phyloP scores from a whole-genome alignment of 2,329 filamentous ascomycete genomes.

The Mariannaea elegans region DNA sequence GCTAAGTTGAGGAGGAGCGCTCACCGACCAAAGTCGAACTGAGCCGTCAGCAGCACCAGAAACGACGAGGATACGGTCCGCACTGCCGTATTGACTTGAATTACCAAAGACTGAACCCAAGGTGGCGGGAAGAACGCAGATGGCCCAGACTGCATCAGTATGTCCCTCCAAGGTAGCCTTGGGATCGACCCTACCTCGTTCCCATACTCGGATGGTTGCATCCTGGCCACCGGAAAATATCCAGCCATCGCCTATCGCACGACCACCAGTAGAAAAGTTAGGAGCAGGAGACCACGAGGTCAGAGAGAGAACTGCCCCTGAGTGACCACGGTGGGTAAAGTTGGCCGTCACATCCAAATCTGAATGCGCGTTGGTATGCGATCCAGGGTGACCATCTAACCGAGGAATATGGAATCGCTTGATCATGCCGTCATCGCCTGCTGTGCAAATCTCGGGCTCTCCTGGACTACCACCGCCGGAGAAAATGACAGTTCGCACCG shows the following conservation, averaged over 20 bases:
- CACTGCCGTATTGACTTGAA: conserved; percentile 76
- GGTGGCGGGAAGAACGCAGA: conserved; percentile 89
- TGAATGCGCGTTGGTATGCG: conserved; percentile 64
- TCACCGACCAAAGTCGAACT: conserved; percentile 94
- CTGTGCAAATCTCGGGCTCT: conserved; percentile 96
- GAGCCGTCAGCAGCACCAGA: conserved; percentile 92
- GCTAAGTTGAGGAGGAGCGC: conserved; percentile 84
- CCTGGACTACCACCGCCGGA: conserved; percentile 94
- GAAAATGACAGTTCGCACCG: conserved; percentile 94
- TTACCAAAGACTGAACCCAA: conserved; percentile 83
- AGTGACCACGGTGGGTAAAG: conserved; percentile 94
- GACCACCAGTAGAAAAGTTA: conserved; percentile 88
- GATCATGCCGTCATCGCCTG: conserved; percentile 92
- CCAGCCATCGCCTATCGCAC: conserved; percentile 93
- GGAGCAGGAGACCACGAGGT: conserved; percentile 88
- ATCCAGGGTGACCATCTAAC: conserved; percentile 65
- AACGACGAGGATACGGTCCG: conserved; percentile 88
- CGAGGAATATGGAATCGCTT: conserved; percentile 97
- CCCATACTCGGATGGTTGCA: conserved; percentile 92
- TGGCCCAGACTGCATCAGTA: conserved; percentile 93
- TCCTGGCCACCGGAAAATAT: conserved; percentile 98
- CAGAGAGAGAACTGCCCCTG: conserved; percentile 87
- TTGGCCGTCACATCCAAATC: conserved; percentile 93
- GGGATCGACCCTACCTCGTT: conserved; percentile 90
- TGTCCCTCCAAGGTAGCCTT: conserved; percentile 95